Conservation (phyloP, 768 basidiomycete species). For the Lactarius trivialis region DNA sequence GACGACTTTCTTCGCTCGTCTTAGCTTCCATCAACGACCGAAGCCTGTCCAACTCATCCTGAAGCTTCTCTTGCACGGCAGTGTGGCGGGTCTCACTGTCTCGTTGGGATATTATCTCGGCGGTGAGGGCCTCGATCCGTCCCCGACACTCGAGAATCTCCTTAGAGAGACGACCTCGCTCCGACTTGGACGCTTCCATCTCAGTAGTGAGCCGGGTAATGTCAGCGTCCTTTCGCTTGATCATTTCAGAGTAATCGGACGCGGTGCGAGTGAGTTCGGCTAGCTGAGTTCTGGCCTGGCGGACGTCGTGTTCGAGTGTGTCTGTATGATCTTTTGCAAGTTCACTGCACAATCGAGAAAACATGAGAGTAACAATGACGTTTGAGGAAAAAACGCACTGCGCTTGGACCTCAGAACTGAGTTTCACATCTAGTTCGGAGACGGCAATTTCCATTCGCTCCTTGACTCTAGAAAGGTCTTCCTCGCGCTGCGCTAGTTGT, state of each 20-base stretch:
- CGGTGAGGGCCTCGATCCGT: constrained; percentile 57
- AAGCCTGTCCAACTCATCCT: constrained; percentile 81
- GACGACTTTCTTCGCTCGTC: constrained; percentile 76
- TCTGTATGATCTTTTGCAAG: constrained; percentile 52
- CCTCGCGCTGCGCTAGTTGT: constrained; percentile 66
- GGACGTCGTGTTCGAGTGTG: constrained; percentile 57
- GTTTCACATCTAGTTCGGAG: constrained; percentile 64
- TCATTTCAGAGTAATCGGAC: constrained; percentile 66
- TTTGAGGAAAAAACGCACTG: constrained; percentile 39
- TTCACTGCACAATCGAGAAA: constrained; percentile 43
- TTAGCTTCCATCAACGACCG: constrained; percentile 80
- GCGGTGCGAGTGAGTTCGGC: constrained; percentile 71
- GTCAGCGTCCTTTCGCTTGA: constrained; percentile 72
- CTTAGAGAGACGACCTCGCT: constrained; percentile 47
- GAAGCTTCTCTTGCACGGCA: constrained; percentile 51
- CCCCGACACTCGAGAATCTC: constrained; percentile 65
- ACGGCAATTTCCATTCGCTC: constrained; percentile 63
- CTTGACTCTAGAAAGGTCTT: constrained; percentile 66
- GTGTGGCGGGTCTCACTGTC: constrained; percentile 45
- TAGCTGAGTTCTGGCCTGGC: constrained; percentile 69
- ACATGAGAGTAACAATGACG: background rate
- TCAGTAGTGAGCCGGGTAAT: constrained; percentile 49
- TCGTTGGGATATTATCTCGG: constrained; percentile 55
- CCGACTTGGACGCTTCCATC: constrained; percentile 45
- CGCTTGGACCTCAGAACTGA: constrained; percentile 56